Evolutionary conservation across 768 basidiomycete species (phyloP).

Genomic region (Leccinum variicolor): DNA sequence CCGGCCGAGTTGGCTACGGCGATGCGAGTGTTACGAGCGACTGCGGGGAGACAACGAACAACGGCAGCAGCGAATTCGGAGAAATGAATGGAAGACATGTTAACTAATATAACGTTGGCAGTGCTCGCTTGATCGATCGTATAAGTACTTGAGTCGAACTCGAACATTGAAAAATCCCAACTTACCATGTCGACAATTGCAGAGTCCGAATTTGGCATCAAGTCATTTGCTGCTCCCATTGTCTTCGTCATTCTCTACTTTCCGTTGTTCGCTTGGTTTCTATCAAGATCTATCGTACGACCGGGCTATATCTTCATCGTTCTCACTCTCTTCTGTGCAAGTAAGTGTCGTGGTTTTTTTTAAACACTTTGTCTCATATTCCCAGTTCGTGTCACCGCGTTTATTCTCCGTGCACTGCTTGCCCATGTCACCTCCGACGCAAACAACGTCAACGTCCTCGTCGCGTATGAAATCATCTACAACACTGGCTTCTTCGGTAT

Average conservation of each 20-base stretch:
- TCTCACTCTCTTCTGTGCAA: conserved; percentile 24
- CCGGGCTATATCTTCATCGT: conserved; percentile 22
- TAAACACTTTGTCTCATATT: too few relatives aligned
- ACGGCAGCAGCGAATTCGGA: conserved; percentile 51
- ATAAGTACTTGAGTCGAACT: background rate
- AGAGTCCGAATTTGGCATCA: conserved; percentile 18
- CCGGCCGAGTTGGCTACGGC: conserved; percentile 81
- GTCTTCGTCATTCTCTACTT: conserved; percentile 27
- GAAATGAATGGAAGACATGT: conserved; percentile 34
- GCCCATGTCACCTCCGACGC: conserved; percentile 17
- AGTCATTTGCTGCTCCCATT: conserved; percentile 24
- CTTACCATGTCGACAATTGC: background rate
- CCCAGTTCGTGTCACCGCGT: conserved; percentile 16
- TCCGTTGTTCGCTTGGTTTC: conserved; percentile 14
- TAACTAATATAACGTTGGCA: too few relatives aligned
- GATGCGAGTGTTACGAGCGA: background rate
- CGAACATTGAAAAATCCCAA: too few relatives aligned
- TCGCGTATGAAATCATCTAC: conserved; percentile 33
- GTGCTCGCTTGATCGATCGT: background rate
- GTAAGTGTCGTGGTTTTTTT: too few relatives aligned
- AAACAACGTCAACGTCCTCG: conserved; percentile 17
- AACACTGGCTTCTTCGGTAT: conserved; percentile 33
- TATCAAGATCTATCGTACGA: conserved; percentile 11
- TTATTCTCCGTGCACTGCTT: conserved; percentile 17
- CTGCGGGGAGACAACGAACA: conserved; percentile 9